Conservation (phyloP, 2,329 filamentous ascomycete genomes). For the Xylaria arbuscula region DNA sequence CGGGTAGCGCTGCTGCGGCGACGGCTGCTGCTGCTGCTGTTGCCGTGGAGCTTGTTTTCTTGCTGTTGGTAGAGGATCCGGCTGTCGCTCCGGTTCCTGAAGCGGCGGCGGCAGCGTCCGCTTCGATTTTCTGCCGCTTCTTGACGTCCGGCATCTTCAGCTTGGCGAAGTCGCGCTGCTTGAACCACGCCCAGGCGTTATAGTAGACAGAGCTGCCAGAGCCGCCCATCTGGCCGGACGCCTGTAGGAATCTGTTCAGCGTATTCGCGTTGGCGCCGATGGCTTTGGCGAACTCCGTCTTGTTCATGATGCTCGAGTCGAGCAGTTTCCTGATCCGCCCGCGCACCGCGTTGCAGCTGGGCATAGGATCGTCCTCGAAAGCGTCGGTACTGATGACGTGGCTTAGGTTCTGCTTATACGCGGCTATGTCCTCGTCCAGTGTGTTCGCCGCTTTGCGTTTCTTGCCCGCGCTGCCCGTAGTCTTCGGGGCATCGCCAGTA, state of each 20-base stretch:
- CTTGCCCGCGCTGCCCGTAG: slow-evolving; percentile 23
- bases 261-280: slow-evolving; percentile 29
- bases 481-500: background rate
- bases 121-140: slow-evolving; percentile 42
- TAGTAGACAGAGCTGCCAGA: slow-evolving; percentile 28
- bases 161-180: slow-evolving; percentile 41
- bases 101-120: slow-evolving; percentile 28
- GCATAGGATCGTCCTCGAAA: slow-evolving; percentile 26
- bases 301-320: slow-evolving; percentile 44
- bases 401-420: slow-evolving; percentile 46
- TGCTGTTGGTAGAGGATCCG: background rate
- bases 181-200: slow-evolving; percentile 43
- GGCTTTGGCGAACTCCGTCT: slow-evolving; percentile 41
- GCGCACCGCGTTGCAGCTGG: slow-evolving; percentile 39
- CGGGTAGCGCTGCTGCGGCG: slow-evolving; percentile 39
- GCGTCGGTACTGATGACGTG: slow-evolving; percentile 28
- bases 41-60: slow-evolving; percentile 7
- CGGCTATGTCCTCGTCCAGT: slow-evolving; percentile 45
- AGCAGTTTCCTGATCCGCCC: slow-evolving; percentile 42
- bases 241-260: slow-evolving; percentile 38
- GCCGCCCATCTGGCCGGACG: slow-evolving; percentile 38
- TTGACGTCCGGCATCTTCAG: slow-evolving; percentile 45
- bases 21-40: background rate
- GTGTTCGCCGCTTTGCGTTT: slow-evolving; percentile 45
- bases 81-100: background rate